These are phyloP conservation scores for Ambrosiella beaveri DNA, from an alignment of 2,329 filamentous ascomycete species.

Conservation along the genomic window DNA sequence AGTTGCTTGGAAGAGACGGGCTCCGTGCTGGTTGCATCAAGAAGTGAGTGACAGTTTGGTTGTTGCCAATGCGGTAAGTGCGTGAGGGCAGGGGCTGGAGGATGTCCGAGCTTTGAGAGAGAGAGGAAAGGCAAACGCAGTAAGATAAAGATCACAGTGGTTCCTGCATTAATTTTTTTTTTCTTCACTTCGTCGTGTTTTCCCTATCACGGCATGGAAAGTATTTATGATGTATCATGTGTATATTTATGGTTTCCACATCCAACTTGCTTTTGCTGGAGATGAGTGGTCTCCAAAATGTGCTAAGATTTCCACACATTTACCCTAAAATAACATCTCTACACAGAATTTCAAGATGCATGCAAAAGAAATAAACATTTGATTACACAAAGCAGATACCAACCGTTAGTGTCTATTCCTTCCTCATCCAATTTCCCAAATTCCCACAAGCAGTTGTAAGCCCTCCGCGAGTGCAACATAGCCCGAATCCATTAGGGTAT, in stretches of 20 bases:
- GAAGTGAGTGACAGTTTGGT: background rate
- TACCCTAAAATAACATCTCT: too few species aligned
- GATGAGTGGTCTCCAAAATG: too few species aligned
- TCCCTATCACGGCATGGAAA: background rate
- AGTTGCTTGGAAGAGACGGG: background rate
- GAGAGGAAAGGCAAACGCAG: background rate
- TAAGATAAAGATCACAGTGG: background rate
- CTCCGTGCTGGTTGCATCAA: background rate
- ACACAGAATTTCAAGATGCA: background rate
- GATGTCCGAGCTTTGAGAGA: background rate
- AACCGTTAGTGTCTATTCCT: background rate
- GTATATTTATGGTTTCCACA: background rate
- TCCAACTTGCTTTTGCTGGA: too few species aligned
- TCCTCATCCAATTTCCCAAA: background rate
- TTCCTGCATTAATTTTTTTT: background rate
- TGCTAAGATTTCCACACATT: too few species aligned
- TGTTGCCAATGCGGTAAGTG: background rate
- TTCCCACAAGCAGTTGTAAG: background rate
- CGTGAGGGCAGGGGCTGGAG: background rate
- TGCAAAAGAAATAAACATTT: background rate
- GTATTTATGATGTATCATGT: background rate
- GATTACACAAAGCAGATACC: constrained; percentile 1
- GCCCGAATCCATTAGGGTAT: background rate
- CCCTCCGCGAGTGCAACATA: background rate
- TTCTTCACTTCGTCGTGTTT: background rate